Evolutionary conservation across 164 flowering plant species (phyloP), one percentile per base, ranked within the genome.

Genomic region (Magnolia officinalis): DNA sequence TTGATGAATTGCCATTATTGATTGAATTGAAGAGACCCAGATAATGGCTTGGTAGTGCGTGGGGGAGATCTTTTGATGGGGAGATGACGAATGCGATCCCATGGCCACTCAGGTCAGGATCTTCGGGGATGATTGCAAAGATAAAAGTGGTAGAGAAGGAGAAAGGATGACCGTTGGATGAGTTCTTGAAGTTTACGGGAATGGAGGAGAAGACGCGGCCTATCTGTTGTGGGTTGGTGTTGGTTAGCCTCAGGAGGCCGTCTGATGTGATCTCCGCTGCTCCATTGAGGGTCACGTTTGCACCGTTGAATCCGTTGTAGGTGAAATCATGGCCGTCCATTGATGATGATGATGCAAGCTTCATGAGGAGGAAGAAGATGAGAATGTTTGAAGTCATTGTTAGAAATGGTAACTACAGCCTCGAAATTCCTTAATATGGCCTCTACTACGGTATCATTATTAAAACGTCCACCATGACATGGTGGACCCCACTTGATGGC

Each of bases 141-240:
- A 80, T 74, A 21, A 84, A 82, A 29, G 81, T 31, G 49, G 87
- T 81, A 13, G 85, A 82, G 76, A 81, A 84, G 6, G 84, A 78
- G 63, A 74, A 50, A 58, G 55, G 31, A 18, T n/a, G 9, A 51
- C 61, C 67, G 18, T 61, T 72, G 19, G 67, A 29, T 0, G 79
- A 65, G 75, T 80, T 75, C 58, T 64, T 78, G 81, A 83, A 77
- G 18, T 21, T 64, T 3, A 77, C 8, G 9, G 75, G 75, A 10
- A 7, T 10, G 0, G 75, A 50, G 29, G 72, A 74, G 69, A 78
- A 78, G 23, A 63, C 80, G 9, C 45, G 76, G 4, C 80, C 80
- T 0, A 50, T 68, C 49, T n/a, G 6, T 49, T 21, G 58, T n/a
- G 5, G 2, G 29, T 63, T 29, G n/a, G 14, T 21, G 71, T 63